Percentiles rank a stretch among this genome's conserved stretches.
Conservation (phyloP, 192 early-diverging fungal genomes). For the Pecoramyces ruminantium region DNA sequence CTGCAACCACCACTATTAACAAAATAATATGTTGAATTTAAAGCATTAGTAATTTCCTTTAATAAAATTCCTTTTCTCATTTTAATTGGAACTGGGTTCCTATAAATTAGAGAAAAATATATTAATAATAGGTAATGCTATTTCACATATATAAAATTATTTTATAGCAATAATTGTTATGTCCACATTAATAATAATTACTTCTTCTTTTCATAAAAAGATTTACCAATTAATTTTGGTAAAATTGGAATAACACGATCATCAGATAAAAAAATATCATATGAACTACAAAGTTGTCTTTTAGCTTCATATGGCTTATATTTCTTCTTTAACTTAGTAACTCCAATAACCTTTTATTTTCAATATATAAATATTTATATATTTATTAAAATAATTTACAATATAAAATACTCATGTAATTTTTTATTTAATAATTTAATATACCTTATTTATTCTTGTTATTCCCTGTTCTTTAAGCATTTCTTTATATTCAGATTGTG, state of each 20-base stretch:
- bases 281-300: conserved; percentile 50
- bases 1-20: conserved; percentile 36
- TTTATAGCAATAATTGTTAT: too few species aligned
- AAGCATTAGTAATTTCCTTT: conserved; percentile 36
- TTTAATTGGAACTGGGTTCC: conserved; percentile 56
- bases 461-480: conserved; percentile 43
- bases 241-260: conserved; percentile 56
- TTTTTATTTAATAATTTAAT: too few species aligned
- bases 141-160: too few species aligned
- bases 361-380: too few species aligned
- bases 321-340: conserved; percentile 60
- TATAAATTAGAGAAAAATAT: conserved; percentile 1
- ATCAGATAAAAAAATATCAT: conserved; percentile 81
- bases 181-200: too few species aligned
- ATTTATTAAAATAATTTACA: too few species aligned
- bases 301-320: conserved; percentile 67
- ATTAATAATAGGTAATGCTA: too few species aligned
- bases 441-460: conserved; percentile 41
- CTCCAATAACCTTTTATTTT: conserved; percentile 63
- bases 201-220: conserved; percentile 72
- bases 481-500: conserved; percentile 60
- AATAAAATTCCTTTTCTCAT: conserved; percentile 35
- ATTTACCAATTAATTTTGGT: conserved; percentile 63
- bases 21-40: conserved; percentile 45
- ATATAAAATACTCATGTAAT: too few species aligned